Evolutionary conservation across 306 rosid genomes (phyloP), one percentile per base, ranked within the genome.

Genomic region (Crotalaria pallida): DNA sequence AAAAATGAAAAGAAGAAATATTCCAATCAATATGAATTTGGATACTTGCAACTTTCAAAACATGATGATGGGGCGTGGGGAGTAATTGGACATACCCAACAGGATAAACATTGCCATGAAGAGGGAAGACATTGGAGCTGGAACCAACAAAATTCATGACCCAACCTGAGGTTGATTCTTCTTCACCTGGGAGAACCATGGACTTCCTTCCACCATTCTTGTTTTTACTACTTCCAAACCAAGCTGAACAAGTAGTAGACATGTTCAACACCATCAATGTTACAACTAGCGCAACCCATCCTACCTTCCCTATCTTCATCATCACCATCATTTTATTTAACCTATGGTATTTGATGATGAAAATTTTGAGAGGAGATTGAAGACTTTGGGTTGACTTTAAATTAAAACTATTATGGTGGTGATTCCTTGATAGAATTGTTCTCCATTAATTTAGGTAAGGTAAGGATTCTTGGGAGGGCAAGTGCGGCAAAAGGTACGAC

Each of bases 71-170:
- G n/a, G n/a, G n/a, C 10, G 38, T 7, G 31, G 5, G 33, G 11
- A 53, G 23, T 58, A 36, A 38, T 24, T 59, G 43, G 13, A 71
- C 81, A 15, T 77, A 86, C 98, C 98, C 98, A 44, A 83, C 77
- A 65, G 98, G 98, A 78, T 81, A 92, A 58, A 92, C 96, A 44
- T 92, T 92, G 43, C 96, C 96, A 16, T 83, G 78, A 77, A 88
- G 61, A 0, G 89, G 89, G 72, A 92, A 55, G 27, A 90, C 85
- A 72, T 89, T 9, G 26, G 96, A 92, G 49, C n/a, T n/a, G n/a
- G 98, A 86, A 22, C 89, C 88, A 55, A 58, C 65, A 67, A 79
- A 78, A 23, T 76, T 78, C 55, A 77, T 43, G 69, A 50, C 69
- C 71, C 79, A 29, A 29, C 34, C 72, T 40, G 96, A 65, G 22